Base-by-base conservation (phyloP, 2,329 filamentous ascomycete genomes). In the Keithomyces neogunnii region DNA sequence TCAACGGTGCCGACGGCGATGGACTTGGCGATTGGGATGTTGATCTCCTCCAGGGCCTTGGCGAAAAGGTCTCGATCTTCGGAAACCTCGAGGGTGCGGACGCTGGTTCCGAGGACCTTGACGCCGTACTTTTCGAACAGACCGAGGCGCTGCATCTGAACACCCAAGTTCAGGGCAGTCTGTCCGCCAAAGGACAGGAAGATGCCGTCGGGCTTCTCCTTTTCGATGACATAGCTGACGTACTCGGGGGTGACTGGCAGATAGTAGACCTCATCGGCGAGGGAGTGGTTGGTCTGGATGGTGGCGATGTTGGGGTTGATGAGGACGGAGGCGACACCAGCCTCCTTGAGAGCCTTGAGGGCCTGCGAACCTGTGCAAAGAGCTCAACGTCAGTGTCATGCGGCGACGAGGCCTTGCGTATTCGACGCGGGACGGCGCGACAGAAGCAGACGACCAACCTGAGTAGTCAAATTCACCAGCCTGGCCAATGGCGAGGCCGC, bases 401-500 rank as follows among this genome's bases (percentile, higher is more conserved):
- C 19, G 19, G 19, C 19, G 19, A 1, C 19, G 19, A 19, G 19
- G 19, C 19, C 19, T 19, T 19, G 19, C 19, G 19, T 19, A 19
- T 19, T 19, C 19, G 19, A 19, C 19, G 19, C 19, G 19, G 19
- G 19, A 19, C 19, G 19, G 19, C 19, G 19, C 19, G 19, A 19
- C 19, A 19, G 19, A 19, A 19, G 19, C 19, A 19, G 13, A n/a
- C 6, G 10, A 78, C 84, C 59, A 77, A 95, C 90, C 92, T 70
- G 93, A 97, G 72, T 97, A 97, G 73, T 97, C 92, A 64, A 97
- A 97, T 75, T 97, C 92, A 74, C 92, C 92, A 58, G 92, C 92
- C 73, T 97, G 92, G 57, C 92, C 92, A 81, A 97, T 97, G 68
- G 89, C 89, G 61, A 97, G 80, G 71, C 92, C 92, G 74, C 92